phyloP scores from a whole-genome alignment of 2,329 filamentous ascomycete species.

The Talaromyces marneffei region DNA sequence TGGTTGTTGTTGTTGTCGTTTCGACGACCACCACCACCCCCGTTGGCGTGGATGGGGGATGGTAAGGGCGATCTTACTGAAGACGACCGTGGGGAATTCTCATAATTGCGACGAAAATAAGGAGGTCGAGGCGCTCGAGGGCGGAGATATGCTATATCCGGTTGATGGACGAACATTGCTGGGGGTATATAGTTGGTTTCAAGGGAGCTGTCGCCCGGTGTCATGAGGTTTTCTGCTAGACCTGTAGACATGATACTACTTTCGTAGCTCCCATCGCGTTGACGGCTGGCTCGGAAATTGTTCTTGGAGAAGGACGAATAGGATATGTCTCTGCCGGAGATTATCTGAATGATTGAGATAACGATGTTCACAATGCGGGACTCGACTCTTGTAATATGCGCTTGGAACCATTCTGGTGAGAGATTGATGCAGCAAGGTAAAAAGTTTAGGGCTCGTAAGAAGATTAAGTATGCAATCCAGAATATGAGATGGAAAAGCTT shows the following conservation, averaged over 20 bases:
- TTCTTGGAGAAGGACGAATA: background rate
- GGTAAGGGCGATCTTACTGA: background rate
- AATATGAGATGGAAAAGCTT: constrained; percentile 5
- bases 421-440: background rate
- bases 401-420: background rate
- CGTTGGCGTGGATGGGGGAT: background rate
- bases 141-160: background rate
- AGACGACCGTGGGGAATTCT: background rate
- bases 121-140: constrained; percentile 10
- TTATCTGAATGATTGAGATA: constrained; percentile 8
- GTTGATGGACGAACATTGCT: constrained; percentile 4
- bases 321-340: background rate
- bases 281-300: background rate
- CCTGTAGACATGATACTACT: background rate
- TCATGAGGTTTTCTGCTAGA: constrained; percentile 9
- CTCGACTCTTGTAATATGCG: constrained; percentile 1
- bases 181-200: constrained; percentile 4
- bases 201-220: constrained; percentile 7
- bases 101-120: constrained; percentile 3
- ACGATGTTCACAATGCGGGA: constrained; percentile 4
- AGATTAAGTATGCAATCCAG: constrained; percentile 5
- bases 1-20: background rate
- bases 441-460: background rate
- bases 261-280: constrained; percentile 2
- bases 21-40: background rate